A percentile compares a stretch with the other conserved stretches of the same genome.
These are phyloP conservation scores for Starmerella bacillaris DNA, from an alignment of 805 yeast species.

Conservation along the genomic window DNA sequence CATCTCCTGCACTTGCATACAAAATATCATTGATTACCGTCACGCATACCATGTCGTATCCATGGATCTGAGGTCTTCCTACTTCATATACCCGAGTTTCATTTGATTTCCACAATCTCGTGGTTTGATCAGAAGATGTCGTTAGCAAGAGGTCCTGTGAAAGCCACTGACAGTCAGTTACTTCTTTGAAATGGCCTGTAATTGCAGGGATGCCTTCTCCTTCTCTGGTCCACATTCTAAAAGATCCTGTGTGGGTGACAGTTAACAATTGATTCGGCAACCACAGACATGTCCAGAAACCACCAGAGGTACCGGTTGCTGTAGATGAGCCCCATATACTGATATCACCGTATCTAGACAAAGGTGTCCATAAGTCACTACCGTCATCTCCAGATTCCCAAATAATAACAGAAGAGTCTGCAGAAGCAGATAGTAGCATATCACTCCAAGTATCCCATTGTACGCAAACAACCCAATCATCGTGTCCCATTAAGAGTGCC, in stretches of 20 bases:
- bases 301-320: constrained; percentile 87
- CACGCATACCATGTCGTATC: constrained; percentile 83
- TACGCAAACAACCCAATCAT: constrained; percentile 84
- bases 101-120: constrained; percentile 47
- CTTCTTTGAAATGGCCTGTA: constrained; percentile 59
- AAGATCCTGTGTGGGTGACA: constrained; percentile 82
- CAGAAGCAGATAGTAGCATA: constrained; percentile 63
- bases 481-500: constrained; percentile 92
- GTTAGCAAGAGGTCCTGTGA: constrained; percentile 41
- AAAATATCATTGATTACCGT: constrained; percentile 39
- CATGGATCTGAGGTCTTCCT: constrained; percentile 95
- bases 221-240: constrained; percentile 51
- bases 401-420: constrained; percentile 81
- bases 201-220: constrained; percentile 28
- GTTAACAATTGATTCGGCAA: constrained; percentile 36
- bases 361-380: constrained; percentile 59
- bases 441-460: constrained; percentile 58
- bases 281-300: constrained; percentile 61
- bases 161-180: constrained; percentile 62
- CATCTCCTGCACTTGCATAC: constrained; percentile 91
- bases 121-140: constrained; percentile 86
- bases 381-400: constrained; percentile 53
- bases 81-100: constrained; percentile 65
- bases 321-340: constrained; percentile 94
- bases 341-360: constrained; percentile 69